Conservation (phyloP, 2,329 filamentous ascomycete species). For the Grosmannia serpens region DNA sequence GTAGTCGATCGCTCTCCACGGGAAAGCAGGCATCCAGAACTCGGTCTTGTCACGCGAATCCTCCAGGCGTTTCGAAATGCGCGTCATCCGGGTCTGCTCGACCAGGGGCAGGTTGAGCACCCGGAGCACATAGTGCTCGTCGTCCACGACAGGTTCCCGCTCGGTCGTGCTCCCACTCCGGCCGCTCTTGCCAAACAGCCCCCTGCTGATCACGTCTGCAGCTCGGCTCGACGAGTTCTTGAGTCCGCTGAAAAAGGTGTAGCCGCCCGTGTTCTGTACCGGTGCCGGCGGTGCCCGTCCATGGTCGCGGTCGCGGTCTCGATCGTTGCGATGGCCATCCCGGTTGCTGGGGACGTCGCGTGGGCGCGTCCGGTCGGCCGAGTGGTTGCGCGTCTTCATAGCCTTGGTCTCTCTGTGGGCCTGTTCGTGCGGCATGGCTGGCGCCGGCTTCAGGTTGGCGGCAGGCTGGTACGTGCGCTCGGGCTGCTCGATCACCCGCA, state of each 20-base stretch:
- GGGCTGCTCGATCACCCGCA: slow-evolving; percentile 18
- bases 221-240: slow-evolving; percentile 62
- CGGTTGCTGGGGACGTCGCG: slow-evolving; percentile 32
- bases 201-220: slow-evolving; percentile 71
- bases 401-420: slow-evolving; percentile 57
- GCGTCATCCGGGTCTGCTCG: slow-evolving; percentile 79
- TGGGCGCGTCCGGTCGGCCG: slow-evolving; percentile 50
- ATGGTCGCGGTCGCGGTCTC: slow-evolving; percentile 19
- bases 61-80: slow-evolving; percentile 82
- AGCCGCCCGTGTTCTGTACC: slow-evolving; percentile 49
- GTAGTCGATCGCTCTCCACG: slow-evolving; percentile 93
- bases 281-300: slow-evolving; percentile 39
- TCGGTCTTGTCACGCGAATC: slow-evolving; percentile 90
- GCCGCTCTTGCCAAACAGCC: slow-evolving; percentile 67
- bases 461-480: slow-evolving; percentile 22
- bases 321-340: slow-evolving; percentile 17
- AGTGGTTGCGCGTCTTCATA: slow-evolving; percentile 56
- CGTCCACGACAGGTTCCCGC: slow-evolving; percentile 54
- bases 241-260: slow-evolving; percentile 59
- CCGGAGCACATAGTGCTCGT: slow-evolving; percentile 73
- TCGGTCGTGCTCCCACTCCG: slow-evolving; percentile 61
- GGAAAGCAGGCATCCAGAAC: slow-evolving; percentile 96
- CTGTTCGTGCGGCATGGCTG: slow-evolving; percentile 51
- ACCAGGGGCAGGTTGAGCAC: slow-evolving; percentile 79
- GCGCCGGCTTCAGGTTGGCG: slow-evolving; percentile 47